Evolutionary conservation across 305 asterid genomes (phyloP).

Genomic region (Fraxinus floribunda): DNA sequence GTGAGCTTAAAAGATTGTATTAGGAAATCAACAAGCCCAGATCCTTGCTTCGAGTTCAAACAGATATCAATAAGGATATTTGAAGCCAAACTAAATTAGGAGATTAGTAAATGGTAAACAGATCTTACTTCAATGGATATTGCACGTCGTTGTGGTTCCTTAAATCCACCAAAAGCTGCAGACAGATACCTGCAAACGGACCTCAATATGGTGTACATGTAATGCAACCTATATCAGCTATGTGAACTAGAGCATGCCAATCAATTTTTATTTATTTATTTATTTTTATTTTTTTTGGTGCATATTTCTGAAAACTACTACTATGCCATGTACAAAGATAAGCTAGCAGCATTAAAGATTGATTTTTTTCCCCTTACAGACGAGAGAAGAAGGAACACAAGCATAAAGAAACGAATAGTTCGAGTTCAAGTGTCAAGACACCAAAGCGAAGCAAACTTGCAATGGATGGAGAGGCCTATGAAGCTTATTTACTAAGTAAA

Average conservation of each 20-base stretch:
- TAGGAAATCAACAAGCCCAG: not conserved
- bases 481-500: not conserved
- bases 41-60: not conserved
- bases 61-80: not conserved
- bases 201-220: not conserved
- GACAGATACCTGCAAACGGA: constrained; percentile 56
- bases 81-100: not conserved
- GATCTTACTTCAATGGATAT: constrained; percentile 78
- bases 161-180: constrained; percentile 74
- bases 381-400: not conserved
- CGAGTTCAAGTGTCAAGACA: not conserved
- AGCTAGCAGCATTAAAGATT: not conserved
- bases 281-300: not conserved
- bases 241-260: not conserved
- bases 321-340: not conserved
- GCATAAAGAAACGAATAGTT: not conserved
- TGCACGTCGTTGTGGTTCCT: constrained; percentile 86
- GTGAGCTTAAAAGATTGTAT: not conserved
- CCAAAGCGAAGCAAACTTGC: not conserved
- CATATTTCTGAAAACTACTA: not conserved
- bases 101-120: not conserved
- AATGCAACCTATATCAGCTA: not conserved
- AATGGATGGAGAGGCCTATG: not conserved
- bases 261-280: not conserved
- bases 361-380: not conserved